These are phyloP conservation scores for Hanseniaspora taiwanica DNA, from an alignment of 805 yeast species.

Conservation along the genomic window DNA sequence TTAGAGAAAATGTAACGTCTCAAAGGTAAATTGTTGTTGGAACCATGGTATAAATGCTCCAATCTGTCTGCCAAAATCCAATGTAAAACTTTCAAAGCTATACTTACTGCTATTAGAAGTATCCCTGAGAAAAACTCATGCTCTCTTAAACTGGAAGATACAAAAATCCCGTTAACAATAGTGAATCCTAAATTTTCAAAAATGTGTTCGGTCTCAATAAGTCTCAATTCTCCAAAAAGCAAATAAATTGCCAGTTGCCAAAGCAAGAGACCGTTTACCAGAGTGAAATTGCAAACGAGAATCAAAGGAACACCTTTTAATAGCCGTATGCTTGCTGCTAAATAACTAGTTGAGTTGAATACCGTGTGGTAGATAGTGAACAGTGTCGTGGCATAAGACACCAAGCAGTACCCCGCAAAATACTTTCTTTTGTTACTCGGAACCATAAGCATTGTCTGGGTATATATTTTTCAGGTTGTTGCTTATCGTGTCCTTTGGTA, in stretches of 20 bases:
- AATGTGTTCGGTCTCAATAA: conserved; percentile 64
- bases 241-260: conserved; percentile 39
- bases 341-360: conserved; percentile 17
- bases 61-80: conserved; percentile 48
- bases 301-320: conserved; percentile 36
- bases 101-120: conserved; percentile 26
- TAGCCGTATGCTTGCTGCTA: conserved; percentile 35
- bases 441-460: conserved; percentile 1
- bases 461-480: too few relatives aligned
- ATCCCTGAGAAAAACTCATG: conserved; percentile 33
- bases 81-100: conserved; percentile 57
- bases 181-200: conserved; percentile 54
- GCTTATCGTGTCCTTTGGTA: too few relatives aligned
- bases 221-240: conserved; percentile 62
- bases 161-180: conserved; percentile 47
- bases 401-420: conserved; percentile 9
- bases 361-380: conserved; percentile 14
- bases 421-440: conserved; percentile 10
- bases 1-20: conserved; percentile 20
- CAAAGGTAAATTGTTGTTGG: conserved; percentile 22
- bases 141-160: conserved; percentile 39
- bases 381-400: conserved; percentile 11
- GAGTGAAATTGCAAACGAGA: conserved; percentile 31
- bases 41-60: conserved; percentile 35
- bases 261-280: conserved; percentile 24